Evolutionary conservation across 257 asterid genomes (phyloP).

Genomic region (Thymus mandschuricus): DNA sequence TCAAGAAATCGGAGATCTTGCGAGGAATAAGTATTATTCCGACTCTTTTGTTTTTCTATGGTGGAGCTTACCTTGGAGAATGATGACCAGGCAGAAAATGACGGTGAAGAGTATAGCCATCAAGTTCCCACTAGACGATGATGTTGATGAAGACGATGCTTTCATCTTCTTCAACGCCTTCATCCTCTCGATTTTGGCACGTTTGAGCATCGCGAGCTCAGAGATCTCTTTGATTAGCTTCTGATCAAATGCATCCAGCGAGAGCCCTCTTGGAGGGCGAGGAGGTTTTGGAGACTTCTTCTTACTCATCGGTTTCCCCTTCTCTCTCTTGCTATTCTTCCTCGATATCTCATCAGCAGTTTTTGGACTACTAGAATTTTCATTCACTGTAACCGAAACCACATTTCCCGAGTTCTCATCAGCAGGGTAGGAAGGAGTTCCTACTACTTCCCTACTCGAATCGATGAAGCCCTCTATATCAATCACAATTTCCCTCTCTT

Average conservation of each 20-base stretch:
- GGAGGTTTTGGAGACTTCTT: conserved; percentile 77
- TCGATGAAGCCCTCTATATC: conserved; percentile 50
- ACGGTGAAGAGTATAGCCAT: conserved; percentile 69
- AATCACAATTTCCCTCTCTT: conserved; percentile 43
- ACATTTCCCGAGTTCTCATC: conserved; percentile 31
- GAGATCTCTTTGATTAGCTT: conserved; percentile 77
- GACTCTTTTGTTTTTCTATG: not conserved
- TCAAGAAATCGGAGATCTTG: not conserved
- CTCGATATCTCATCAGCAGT: conserved; percentile 35
- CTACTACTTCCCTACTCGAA: conserved; percentile 42
- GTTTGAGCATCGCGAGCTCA: conserved; percentile 69
- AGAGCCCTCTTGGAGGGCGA: conserved; percentile 80
- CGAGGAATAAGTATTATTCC: not conserved
- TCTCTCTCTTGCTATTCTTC: conserved; percentile 55
- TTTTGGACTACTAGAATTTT: conserved; percentile 19
- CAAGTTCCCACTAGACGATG: conserved; percentile 60
- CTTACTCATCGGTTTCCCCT: conserved; percentile 53
- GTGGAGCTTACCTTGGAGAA: conserved; percentile 61
- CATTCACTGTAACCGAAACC: conserved; percentile 27
- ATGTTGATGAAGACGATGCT: conserved; percentile 38
- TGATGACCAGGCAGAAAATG: conserved; percentile 59
- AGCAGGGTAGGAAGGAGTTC: conserved; percentile 28
- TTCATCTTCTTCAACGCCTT: conserved; percentile 77
- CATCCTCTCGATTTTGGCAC: conserved; percentile 76
- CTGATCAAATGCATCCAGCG: conserved; percentile 81